Base-by-base conservation (phyloP, 768 basidiomycete species). In the Kondoa subrosea region DNA sequence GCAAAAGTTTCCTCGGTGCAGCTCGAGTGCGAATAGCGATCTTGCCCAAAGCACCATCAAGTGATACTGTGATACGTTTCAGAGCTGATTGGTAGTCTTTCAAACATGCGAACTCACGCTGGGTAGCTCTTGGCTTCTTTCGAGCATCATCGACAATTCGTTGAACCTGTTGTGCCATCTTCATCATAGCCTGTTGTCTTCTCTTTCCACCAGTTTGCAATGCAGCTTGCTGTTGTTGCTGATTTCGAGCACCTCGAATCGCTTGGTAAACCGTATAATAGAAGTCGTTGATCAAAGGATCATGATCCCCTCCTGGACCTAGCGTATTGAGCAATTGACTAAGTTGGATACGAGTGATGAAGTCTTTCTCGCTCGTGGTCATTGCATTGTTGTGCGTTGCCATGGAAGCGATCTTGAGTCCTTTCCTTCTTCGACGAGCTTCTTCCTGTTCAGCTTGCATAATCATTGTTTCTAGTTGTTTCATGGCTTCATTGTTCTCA, bases 351-450 rank as follows among this genome's bases (percentile, higher is more conserved):
- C 95, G 85, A 34, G 95, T 97, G 78, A 99, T 97, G 76, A 97
- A 99, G 75, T 97, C 95, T 79, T 97, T 97, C 81, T 99, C 95
- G 14, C 89, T 91, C 78, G 91, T 90, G 1, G 90, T 91, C 91
- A 93, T 93, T 40, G 92, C 81, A 76, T 91, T 89, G 72, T 93
- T 93, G 75, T 91, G 91, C 69, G 88, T 85, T 69, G 91, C 84
- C 90, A 92, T 91, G 71, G 88, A 85, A 26, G 87, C 85, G 71
- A 93, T 90, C 78, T 93, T 93, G 50, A 83, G 82, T 25, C 87
- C 87, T 72, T 87, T 87, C 57, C 84, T 81, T 68, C 88, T 82
- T 57, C 91, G 82, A 77, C 86, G 85, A 74, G 66, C 72, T 67
- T 92, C 91, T 84, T 87, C 85, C 73, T 82, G 83, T 77, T 92